Percentiles rank a stretch among this genome's conserved stretches.
Evolutionary conservation across 441 rosid species (phyloP).

Genomic region (Geranium incanum): DNA sequence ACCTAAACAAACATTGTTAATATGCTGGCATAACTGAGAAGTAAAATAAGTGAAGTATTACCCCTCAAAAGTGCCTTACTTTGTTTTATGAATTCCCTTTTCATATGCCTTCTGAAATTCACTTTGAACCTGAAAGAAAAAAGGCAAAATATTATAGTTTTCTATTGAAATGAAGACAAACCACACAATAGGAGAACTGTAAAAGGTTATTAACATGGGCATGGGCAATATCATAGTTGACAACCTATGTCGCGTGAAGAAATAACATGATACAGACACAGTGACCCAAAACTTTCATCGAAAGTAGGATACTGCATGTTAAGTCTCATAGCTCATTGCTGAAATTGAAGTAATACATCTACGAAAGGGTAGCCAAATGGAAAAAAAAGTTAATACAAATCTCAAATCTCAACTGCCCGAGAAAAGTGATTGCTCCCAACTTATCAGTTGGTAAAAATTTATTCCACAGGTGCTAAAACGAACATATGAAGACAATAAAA

Average conservation of each 20-base stretch:
- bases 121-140: constrained; percentile 69
- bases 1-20: constrained; percentile 40
- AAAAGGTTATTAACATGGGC: background rate
- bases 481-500: background rate
- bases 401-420: background rate
- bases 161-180: no score
- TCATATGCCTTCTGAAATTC: constrained; percentile 95
- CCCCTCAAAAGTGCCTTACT: constrained; percentile 39
- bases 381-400: background rate
- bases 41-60: constrained; percentile 13
- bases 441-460: background rate
- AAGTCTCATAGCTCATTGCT: background rate
- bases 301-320: background rate
- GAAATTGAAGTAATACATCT: background rate
- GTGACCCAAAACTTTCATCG: background rate
- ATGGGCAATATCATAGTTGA: background rate
- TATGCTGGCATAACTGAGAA: constrained; percentile 21
- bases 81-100: constrained; percentile 75
- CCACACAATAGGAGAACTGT: no score
- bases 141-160: constrained; percentile 10
- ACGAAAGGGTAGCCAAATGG: background rate
- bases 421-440: background rate
- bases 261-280: background rate
- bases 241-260: background rate
- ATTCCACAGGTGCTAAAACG: background rate